Evolutionary conservation across 352 stramenopile genomes (phyloP), one percentile per base, ranked within the genome.

Genomic region (Globisporangium radiosum): DNA sequence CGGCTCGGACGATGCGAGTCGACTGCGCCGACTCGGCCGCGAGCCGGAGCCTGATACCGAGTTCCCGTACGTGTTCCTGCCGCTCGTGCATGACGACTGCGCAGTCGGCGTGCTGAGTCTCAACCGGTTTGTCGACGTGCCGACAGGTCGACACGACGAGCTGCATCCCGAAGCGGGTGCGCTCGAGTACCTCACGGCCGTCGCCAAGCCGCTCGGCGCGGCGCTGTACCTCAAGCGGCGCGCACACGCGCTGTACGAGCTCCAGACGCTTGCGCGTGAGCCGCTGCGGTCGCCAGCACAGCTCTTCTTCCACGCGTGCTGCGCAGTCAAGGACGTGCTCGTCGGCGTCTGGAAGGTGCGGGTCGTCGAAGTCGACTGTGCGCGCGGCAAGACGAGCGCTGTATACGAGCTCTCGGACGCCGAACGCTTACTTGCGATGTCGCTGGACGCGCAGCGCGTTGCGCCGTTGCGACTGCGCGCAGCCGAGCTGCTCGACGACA

Each of bases 141-240:
- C 79, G 3, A 90, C 86, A 59, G 81, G 78, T 19, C 62, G 78
- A 55, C 11, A 38, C 0, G 79, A 92, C 47, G 79, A 92, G 64
- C 36, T 17, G 7, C 82, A 93, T 14, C 83, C 81, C 0, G 83
- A 93, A 62, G 58, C 67, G 14, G 83, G 83, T 4, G 70, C 86
- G 1, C 33, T 92, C 7, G 63, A 76, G 5, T 89, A 88, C 19
- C 62, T 94, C 4, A 33, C 59, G 7, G 50, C 67, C 0, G 51
- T 90, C 4, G 59, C 60, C 5, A 82, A 77, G 45, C 47, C 74
- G 0, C 52, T 94, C 1, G 76, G 76, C 0, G 66, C 68, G 10
- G 68, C 69, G 0, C 75, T 94, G 13, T 90, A 89, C 39, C 56
- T 85, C 39, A 90, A 91, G 58, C 68, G 84, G 0, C 69, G 81